phyloP scores from a whole-genome alignment of 2,329 filamentous ascomycete genomes.

The Botryosphaeria dothidea region DNA sequence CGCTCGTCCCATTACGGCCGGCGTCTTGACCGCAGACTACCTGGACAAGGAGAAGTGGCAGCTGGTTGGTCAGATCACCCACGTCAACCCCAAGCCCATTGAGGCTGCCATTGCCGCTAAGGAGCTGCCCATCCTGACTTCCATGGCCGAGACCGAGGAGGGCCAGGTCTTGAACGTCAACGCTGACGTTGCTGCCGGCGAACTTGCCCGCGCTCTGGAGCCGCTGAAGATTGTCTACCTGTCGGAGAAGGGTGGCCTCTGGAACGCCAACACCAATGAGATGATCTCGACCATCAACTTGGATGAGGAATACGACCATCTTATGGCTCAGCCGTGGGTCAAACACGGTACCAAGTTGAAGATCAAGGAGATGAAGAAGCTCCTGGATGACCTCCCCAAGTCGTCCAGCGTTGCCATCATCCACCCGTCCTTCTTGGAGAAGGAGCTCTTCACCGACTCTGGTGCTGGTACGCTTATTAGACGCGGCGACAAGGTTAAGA shows the following conservation, averaged over 20 bases:
- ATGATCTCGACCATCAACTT: constrained; percentile 98
- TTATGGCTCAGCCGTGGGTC: constrained; percentile 95
- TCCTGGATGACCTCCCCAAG: constrained; percentile 83
- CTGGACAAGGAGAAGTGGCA: constrained; percentile 96
- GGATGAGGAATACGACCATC: constrained; percentile 89
- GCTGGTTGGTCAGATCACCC: constrained; percentile 91
- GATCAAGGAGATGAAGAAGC: constrained; percentile 96
- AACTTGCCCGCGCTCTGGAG: constrained; percentile 83
- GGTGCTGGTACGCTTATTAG: constrained; percentile 92
- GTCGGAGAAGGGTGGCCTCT: constrained; percentile 96
- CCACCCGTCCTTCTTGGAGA: constrained; percentile 91
- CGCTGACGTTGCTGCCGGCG: constrained; percentile 92
- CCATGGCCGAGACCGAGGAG: constrained; percentile 90
- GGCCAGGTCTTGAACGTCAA: constrained; percentile 97
- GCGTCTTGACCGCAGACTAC: constrained; percentile 91
- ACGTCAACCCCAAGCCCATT: constrained; percentile 87
- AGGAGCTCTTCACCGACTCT: constrained; percentile 94
- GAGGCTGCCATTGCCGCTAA: constrained; percentile 82
- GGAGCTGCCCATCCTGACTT: constrained; percentile 92
- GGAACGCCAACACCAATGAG: constrained; percentile 88
- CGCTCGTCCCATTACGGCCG: constrained; percentile 83
- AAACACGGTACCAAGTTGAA: constrained; percentile 92
- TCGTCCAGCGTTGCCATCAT: constrained; percentile 97
- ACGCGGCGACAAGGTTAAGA: constrained; percentile 84
- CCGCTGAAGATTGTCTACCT: constrained; percentile 97